Evolutionary conservation across 2,329 filamentous ascomycete species (phyloP), one percentile per base, ranked within the genome.

Genomic region (Ceratocystis eucalypticola): DNA sequence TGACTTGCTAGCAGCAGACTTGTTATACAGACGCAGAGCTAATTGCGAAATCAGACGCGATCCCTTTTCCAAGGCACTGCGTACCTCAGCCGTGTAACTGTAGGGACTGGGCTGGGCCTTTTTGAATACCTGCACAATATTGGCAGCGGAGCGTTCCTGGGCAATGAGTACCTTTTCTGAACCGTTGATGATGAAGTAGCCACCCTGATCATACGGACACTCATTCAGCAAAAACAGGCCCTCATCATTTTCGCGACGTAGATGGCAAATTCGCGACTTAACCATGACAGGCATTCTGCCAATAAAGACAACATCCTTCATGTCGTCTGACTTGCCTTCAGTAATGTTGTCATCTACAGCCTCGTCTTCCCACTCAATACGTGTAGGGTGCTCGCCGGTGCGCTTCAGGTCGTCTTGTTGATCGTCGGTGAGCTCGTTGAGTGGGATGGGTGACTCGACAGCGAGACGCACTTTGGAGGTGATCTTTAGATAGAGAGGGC

Each of bases 181-280:
- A 55, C 94, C 94, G 78, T 99, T 99, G 81, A 99, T 99, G 72
- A 99, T 91, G 74, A 99, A 99, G 77, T 99, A 99, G 70, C 94
- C 94, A 71, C 94, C 94, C 74, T 96, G 94, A 73, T 99, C 94
- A 75, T 96, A 99, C 0, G 94, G 94, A 71, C 94, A 99, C 77
- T 99, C 94, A 74, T 96, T 96, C 76, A 95, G 87, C 61, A 89
- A 82, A 74, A 96, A 97, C 1, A 99, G 81, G 62, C 89, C 88
- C 65, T 94, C 87, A 70, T 97, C 93, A 62, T 85, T 84, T 73
- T 95, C 84, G 70, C 88, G 87, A 71, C 88, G 88, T 71, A 99
- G 77, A 70, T 95, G 90, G 76, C 94, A 99, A 71, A 96, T 94
- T 76, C 93, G 90, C 37, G 92, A 96, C 78, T 96, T 96, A 72